These are phyloP conservation scores for Pseudoneurospora amorphoporcata DNA, from an alignment of 495 filamentous ascomycete species.

Conservation along the genomic window DNA sequence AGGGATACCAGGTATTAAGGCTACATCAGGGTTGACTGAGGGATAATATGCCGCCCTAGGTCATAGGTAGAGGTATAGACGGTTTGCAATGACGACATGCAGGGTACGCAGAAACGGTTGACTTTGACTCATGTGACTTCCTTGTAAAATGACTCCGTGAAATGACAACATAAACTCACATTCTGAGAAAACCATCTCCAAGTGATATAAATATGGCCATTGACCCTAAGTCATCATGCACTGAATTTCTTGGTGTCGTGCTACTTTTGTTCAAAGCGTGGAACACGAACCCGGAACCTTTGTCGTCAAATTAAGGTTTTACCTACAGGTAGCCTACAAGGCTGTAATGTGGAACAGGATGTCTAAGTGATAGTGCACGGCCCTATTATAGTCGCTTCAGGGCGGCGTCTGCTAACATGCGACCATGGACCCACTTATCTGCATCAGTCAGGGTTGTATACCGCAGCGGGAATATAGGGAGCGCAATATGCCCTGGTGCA, in stretches of 20 bases:
- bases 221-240: rapidly evolving
- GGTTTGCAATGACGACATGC: neutral
- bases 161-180: no score
- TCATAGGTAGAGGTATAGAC: neutral
- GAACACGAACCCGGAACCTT: neutral
- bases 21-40: no score
- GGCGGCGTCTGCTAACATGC: no score
- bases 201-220: neutral
- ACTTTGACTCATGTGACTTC: neutral
- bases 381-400: neutral
- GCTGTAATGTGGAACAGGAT: neutral
- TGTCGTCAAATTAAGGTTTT: neutral
- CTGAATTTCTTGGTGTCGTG: neutral
- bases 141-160: no score
- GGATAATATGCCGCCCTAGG: neutral
- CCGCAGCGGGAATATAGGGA: no score
- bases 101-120: neutral
- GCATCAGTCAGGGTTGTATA: no score
- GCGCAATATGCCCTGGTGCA: no score
- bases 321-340: neutral
- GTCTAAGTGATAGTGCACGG: neutral
- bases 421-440: no score
- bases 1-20: neutral
- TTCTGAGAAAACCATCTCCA: no score
- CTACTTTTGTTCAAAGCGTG: no score